Conservation (phyloP, 148 eudicot genomes). For the Agrostemma githago region DNA sequence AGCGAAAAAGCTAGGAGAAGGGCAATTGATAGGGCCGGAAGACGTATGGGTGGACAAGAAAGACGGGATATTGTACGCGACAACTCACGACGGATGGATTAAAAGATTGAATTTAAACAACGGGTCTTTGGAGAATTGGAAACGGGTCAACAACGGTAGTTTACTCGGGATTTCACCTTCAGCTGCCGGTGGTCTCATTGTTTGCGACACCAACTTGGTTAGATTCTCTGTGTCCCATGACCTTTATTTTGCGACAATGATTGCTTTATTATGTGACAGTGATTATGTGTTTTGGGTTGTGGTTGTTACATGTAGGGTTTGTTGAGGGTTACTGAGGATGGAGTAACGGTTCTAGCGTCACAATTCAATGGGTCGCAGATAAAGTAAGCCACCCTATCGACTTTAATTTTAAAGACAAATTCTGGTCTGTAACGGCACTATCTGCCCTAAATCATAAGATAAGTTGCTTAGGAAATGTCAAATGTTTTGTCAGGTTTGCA, state of each 20-base stretch:
- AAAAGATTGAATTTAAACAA: conserved; percentile 48
- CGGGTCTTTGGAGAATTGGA: conserved; percentile 63
- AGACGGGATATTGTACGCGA: conserved; percentile 54
- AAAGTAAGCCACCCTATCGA: no score
- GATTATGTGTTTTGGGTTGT: no score
- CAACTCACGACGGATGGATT: conserved; percentile 90
- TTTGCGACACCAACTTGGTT: conserved; percentile 61
- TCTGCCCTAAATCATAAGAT: no score
- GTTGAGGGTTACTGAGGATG: conserved; percentile 65
- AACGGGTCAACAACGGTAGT: conserved; percentile 33
- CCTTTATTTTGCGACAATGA: background rate
- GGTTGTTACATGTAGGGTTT: conserved; percentile 60
- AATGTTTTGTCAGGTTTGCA: no score
- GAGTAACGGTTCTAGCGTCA: conserved; percentile 50
- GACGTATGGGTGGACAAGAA: conserved; percentile 55
- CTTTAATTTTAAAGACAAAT: no score
- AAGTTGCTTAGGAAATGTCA: no score
- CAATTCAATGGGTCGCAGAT: conserved; percentile 51
- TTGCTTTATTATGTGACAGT: background rate
- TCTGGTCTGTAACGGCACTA: no score
- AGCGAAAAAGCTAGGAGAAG: conserved; percentile 74
- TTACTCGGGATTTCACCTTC: conserved; percentile 53
- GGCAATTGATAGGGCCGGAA: conserved; percentile 52
- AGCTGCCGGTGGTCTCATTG: conserved; percentile 39
- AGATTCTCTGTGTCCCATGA: background rate